phyloP scores from a whole-genome alignment of 306 rosid species.

The Prunus dulcis region DNA sequence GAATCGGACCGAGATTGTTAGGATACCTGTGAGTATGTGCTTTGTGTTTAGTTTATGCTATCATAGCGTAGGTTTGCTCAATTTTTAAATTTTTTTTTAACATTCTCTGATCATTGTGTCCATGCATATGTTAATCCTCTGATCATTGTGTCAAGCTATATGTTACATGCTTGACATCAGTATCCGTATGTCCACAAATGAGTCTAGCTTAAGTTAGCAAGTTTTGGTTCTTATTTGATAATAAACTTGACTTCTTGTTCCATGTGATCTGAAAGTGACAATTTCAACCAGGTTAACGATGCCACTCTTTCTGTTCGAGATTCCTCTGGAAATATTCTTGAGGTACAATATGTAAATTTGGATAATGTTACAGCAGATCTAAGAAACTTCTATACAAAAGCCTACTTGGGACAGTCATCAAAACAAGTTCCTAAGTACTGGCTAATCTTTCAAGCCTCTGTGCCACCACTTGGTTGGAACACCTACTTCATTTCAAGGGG shows the following conservation, averaged over 20 bases:
- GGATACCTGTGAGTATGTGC: conserved; percentile 66
- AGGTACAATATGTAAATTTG: conserved; percentile 48
- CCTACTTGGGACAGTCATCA: conserved; percentile 60
- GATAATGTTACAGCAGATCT: conserved; percentile 58
- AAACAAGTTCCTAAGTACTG: conserved; percentile 63
- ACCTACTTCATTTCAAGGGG: conserved; percentile 70
- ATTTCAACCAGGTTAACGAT: conserved; percentile 61
- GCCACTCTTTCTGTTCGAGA: conserved; percentile 68
- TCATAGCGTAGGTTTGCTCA: not conserved
- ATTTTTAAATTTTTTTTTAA: not conserved
- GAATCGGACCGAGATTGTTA: conserved; percentile 67
- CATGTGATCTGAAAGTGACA: conserved; percentile 22
- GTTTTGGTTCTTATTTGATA: not conserved
- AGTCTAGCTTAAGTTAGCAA: not conserved
- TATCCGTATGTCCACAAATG: no score
- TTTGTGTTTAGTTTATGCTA: not conserved
- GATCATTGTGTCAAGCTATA: not conserved
- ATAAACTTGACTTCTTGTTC: not conserved
- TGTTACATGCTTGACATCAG: no score
- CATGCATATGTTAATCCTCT: not conserved
- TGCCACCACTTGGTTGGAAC: conserved; percentile 88
- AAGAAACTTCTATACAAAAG: conserved; percentile 63
- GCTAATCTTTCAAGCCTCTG: conserved; percentile 77
- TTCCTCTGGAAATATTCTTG: conserved; percentile 56
- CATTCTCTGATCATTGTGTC: not conserved